Conservation (phyloP, 31 red algal genomes). For the Asparagopsis taxiformis region DNA sequence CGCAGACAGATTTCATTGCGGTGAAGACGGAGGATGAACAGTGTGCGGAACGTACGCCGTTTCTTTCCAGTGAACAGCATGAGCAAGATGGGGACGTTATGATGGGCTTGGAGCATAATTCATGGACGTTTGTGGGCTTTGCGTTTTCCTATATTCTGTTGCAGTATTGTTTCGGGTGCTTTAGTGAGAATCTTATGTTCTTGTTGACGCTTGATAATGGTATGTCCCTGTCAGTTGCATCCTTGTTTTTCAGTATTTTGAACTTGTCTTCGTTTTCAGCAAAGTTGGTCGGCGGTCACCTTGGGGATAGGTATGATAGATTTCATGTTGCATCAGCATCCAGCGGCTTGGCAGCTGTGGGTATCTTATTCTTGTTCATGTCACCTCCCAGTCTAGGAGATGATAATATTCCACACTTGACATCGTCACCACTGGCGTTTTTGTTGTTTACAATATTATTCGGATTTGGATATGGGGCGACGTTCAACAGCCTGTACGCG, state of each 20-base stretch:
- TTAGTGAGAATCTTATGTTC: slow-evolving; percentile 93
- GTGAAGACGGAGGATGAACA: neutral
- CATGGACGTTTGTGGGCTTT: slow-evolving; percentile 78
- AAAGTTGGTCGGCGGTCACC: slow-evolving; percentile 88
- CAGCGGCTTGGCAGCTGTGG: slow-evolving; percentile 56
- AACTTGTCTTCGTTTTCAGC: slow-evolving; percentile 88
- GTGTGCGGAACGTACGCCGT: no score
- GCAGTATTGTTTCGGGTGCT: slow-evolving; percentile 90
- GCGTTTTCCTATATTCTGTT: slow-evolving; percentile 78
- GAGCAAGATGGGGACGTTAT: no score
- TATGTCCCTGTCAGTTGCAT: slow-evolving; percentile 56
- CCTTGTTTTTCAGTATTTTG: slow-evolving; percentile 79
- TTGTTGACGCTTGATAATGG: slow-evolving; percentile 80
- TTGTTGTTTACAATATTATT: slow-evolving; percentile 76
- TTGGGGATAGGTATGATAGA: slow-evolving; percentile 86
- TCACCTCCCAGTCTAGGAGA: slow-evolving; percentile 24
- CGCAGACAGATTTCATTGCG: neutral
- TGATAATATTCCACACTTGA: slow-evolving; percentile 47
- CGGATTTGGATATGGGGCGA: slow-evolving; percentile 92
- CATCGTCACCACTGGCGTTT: slow-evolving; percentile 31
- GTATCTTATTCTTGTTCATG: slow-evolving; percentile 74
- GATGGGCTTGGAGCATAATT: slow-evolving; percentile 30
- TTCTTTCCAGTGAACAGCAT: no score
- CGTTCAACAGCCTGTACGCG: slow-evolving; percentile 91
- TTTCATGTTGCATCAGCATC: slow-evolving; percentile 67